Percentiles rank a stretch among this genome's conserved stretches.
Evolutionary conservation across 1,284 basidiomycete genomes (phyloP).

Genomic region (Butyriboletus appendiculatus): DNA sequence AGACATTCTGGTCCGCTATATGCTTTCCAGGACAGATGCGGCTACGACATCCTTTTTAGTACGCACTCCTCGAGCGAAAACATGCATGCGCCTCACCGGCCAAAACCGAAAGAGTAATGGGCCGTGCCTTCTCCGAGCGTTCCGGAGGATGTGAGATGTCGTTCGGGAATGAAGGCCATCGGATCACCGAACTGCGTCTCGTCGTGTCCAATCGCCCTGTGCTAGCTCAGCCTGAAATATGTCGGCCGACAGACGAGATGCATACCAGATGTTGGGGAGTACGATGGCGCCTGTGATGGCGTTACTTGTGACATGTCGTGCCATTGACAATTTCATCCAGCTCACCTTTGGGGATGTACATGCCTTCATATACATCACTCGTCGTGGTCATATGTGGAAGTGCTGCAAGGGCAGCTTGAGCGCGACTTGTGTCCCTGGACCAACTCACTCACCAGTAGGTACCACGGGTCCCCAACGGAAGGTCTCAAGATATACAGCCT

Average conservation of each 20-base stretch:
- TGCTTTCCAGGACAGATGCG: conserved; percentile 28
- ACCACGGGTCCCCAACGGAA: conserved; percentile 28
- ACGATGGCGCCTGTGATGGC: conserved; percentile 21
- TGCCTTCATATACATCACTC: conserved; percentile 33
- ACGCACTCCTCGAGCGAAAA: neutral
- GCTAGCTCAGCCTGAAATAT: conserved; percentile 5
- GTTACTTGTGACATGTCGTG: neutral
- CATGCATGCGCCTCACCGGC: conserved; percentile 19
- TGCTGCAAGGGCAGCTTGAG: conserved; percentile 11
- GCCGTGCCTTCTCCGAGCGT: conserved; percentile 1
- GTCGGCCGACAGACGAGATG: neutral
- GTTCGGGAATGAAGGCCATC: conserved; percentile 28
- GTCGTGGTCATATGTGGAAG: conserved; percentile 28
- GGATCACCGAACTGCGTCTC: conserved; percentile 26
- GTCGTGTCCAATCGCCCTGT: conserved; percentile 28
- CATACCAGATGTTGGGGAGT: conserved; percentile 31
- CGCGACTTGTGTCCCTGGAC: neutral
- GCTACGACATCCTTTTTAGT: conserved; percentile 10
- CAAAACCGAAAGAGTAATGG: conserved; percentile 25
- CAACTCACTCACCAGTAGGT: conserved; percentile 22
- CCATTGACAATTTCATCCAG: neutral
- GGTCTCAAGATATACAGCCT: conserved; percentile 27
- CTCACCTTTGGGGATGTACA: conserved; percentile 36
- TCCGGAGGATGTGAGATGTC: conserved; percentile 25
- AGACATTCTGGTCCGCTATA: conserved; percentile 27